Evolutionary conservation across 805 yeast species (phyloP).

Genomic region (Barnettozyma pratensis): DNA sequence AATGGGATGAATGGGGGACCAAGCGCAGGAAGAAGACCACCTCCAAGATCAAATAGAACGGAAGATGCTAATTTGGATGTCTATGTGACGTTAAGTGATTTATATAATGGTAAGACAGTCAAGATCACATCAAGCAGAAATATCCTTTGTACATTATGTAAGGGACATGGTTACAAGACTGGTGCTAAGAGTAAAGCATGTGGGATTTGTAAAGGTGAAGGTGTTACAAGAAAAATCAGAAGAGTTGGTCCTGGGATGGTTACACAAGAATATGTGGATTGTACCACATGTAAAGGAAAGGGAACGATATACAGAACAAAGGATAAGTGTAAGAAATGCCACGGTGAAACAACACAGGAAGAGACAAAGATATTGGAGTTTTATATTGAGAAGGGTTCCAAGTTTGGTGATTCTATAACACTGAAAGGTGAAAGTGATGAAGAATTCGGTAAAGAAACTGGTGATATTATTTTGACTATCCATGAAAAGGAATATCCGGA

Average conservation of each 20-base stretch:
- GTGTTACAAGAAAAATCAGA: conserved; percentile 52
- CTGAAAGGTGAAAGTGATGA: conserved; percentile 74
- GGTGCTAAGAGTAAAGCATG: conserved; percentile 55
- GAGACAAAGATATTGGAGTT: conserved; percentile 74
- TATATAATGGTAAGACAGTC: conserved; percentile 75
- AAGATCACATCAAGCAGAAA: conserved; percentile 70
- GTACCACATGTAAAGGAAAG: conserved; percentile 65
- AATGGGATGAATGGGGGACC: conserved; percentile 25
- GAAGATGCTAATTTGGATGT: conserved; percentile 66
- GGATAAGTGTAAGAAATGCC: conserved; percentile 75
- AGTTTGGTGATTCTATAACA: conserved; percentile 53
- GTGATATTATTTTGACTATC: conserved; percentile 68
- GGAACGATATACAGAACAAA: conserved; percentile 58
- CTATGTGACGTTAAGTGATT: conserved; percentile 62
- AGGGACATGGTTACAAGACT: conserved; percentile 70
- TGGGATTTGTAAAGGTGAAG: conserved; percentile 67
- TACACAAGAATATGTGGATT: conserved; percentile 54
- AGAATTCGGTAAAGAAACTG: conserved; percentile 64
- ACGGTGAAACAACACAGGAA: conserved; percentile 55
- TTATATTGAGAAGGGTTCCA: conserved; percentile 67
- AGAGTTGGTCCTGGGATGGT: conserved; percentile 73
- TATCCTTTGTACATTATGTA: conserved; percentile 65
- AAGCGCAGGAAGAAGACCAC: conserved; percentile 4
- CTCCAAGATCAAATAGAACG: conserved; percentile 34
- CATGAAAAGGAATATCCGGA: conserved; percentile 32